Evolutionary conservation across 176 grass and related monocot species (phyloP), one percentile per base, ranked within the genome.

Genomic region (Aegilops tauschii): DNA sequence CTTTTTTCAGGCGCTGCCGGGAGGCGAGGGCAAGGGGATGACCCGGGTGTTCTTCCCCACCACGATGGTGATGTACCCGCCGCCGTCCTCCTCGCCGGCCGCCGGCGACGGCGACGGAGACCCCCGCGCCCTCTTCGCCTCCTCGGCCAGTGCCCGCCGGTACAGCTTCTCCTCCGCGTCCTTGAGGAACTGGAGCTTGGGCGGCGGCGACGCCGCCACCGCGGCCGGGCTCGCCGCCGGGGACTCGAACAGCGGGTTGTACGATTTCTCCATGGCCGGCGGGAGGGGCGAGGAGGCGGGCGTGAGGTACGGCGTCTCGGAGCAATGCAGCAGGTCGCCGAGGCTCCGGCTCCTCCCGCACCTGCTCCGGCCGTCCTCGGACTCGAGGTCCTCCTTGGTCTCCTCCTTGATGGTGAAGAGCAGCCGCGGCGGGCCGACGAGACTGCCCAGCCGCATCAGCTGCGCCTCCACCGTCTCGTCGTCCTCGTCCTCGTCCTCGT

Each of bases 371-470:
- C 86, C 90, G 31, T 92, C 93, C 6, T 94, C 96, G 5, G 88
- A 94, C 42, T 96, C 96, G 79, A 96, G 81, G 82, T 98, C 96
- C 80, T 98, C 96, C 44, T 73, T 87, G 25, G 90, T 98, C 91
- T 98, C 96, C 88, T 98, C 96, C 68, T 96, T 98, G 79, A 98
- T 98, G 79, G 96, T 98, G 92, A 96, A 98, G 37, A 98, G 92
- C 49, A 96, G 81, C 70, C 96, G 84, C 7, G 96, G 85, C 6
- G 90, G 96, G 2, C 93, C 96, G 3, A 91, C 85, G 29, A 98
- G 74, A 90, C 84, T 91, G 61, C 93, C 82, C 6, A 96, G 75
- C 76, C 96, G 88, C 92, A 96, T 95, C 54, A 98, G 92, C 91
- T 98, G 93, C 34, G 85, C 95, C 62, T 98, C 89, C 45, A 93